Base-by-base conservation (phyloP, 352 stramenopile genomes). In the Peronospora farinosa region DNA sequence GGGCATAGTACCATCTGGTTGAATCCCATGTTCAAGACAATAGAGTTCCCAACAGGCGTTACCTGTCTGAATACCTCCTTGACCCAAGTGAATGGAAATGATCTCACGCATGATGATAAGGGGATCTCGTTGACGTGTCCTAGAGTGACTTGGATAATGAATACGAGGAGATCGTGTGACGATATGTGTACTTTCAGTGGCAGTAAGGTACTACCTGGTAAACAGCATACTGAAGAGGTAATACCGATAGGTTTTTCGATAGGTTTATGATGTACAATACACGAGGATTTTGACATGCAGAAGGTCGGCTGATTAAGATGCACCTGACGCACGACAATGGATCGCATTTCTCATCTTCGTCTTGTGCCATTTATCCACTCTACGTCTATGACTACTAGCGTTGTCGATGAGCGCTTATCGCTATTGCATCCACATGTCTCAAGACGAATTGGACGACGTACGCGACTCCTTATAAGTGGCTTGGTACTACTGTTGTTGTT, bases 71-170 rank as follows among this genome's bases (percentile, higher is more conserved):
- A 89, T 74, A 60, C 83, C 92, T 45, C 79, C 93, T 66, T 98
- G 92, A 63, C 92, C 92, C 47, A 98, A 83, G 73, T 98, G 95
- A 62, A 98, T 96, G 37, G 88, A 98, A 56, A 98, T 92, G 69
- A 95, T 94, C 69, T 98, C 94, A 75, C 86, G 82, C 86, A 95
- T 96, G 23, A 27, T 27, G 3, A 98, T 95, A 61, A 98, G 98
- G 96, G 96, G 99, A 83, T 76, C 96, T 47, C 45, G n/a, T 67
- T 66, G n/a, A 52, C 57, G 27, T 65, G 19, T 65, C 57, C 61
- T 47, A 59, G 58, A 40, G 28, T 32, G 28, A 32, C 28, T 32
- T 32, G 28, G 28, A 32, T 32, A 32, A 32, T 32, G 28, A 32
- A 12, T 32, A 12, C 7, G 1, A 31, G 1, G 8, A 98, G 84